A percentile compares a stretch with the other conserved stretches of the same genome.
These are phyloP conservation scores for Pythium rhizo-oryzae DNA, from an alignment of 352 stramenopile genomes.

Conservation along the genomic window DNA sequence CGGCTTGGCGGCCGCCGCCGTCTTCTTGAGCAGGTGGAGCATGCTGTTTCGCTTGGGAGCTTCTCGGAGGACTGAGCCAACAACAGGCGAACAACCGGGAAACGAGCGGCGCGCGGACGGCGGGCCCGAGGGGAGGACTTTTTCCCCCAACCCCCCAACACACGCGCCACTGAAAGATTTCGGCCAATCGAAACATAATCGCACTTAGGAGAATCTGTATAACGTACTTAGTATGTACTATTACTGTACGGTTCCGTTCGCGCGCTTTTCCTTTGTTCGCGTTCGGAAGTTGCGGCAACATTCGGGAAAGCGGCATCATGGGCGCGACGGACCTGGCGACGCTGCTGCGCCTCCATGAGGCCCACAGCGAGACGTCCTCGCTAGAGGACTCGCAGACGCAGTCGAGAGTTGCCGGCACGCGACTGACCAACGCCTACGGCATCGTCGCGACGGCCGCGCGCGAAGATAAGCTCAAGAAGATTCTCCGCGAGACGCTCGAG, in stretches of 20 bases:
- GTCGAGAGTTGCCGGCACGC: not conserved
- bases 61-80: slow-evolving; percentile 11
- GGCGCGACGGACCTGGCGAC: slow-evolving; percentile 17
- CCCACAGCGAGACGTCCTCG: slow-evolving; percentile 6
- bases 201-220: slow-evolving; percentile 20
- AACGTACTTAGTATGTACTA: slow-evolving; percentile 4
- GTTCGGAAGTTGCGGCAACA: not conserved
- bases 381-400: slow-evolving; percentile 9
- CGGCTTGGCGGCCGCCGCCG: slow-evolving; percentile 51
- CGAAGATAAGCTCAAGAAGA: slow-evolving; percentile 33
- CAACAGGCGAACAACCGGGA: slow-evolving; percentile 4
- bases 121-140: not conserved
- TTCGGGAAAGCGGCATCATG: slow-evolving; percentile 7
- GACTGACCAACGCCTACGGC: slow-evolving; percentile 6
- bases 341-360: slow-evolving; percentile 36
- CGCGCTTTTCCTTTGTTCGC: not conserved
- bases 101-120: slow-evolving; percentile 2
- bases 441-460: slow-evolving; percentile 27
- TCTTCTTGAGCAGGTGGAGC: slow-evolving; percentile 82
- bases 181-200: slow-evolving; percentile 18
- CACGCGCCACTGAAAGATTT: slow-evolving; percentile 28
- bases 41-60: slow-evolving; percentile 37
- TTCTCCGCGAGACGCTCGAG: slow-evolving; percentile 30
- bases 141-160: not conserved
- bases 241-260: slow-evolving; percentile 10